phyloP scores from a whole-genome alignment of 257 asterid species.

The Forsythia viridissima region DNA sequence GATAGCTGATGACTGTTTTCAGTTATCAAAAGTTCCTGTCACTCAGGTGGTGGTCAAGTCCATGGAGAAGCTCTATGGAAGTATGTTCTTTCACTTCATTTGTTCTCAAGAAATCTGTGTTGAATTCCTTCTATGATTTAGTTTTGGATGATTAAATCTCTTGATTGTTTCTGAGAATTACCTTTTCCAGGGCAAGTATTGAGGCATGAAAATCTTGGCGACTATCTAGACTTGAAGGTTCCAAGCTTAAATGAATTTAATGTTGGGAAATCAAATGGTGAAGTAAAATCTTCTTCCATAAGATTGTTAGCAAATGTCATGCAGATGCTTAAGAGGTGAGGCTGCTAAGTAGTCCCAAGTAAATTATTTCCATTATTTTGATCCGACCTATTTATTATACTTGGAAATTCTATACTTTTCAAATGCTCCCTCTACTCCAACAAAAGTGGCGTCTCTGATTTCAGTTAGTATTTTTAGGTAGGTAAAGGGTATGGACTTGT shows the following conservation, averaged over 20 bases:
- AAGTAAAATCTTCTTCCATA: conserved; percentile 45
- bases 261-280: conserved; percentile 55
- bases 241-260: conserved; percentile 69
- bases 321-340: conserved; percentile 82
- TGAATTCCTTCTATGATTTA: conserved; percentile 8
- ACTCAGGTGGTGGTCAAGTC: conserved; percentile 69
- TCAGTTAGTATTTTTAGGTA: background rate
- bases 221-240: conserved; percentile 68
- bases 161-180: conserved; percentile 30
- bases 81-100: conserved; percentile 47
- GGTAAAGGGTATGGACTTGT: background rate
- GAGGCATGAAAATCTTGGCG: conserved; percentile 75
- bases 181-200: conserved; percentile 83
- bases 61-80: conserved; percentile 81
- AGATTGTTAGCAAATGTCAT: conserved; percentile 55
- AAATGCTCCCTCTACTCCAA: background rate
- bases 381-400: conserved; percentile 1
- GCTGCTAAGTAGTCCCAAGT: conserved; percentile 14
- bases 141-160: conserved; percentile 18
- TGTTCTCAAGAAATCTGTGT: background rate
- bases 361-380: conserved; percentile 15
- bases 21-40: conserved; percentile 51
- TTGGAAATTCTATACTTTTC: background rate
- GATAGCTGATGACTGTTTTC: conserved; percentile 85
- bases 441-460: background rate